These are phyloP conservation scores for Penicillium olsonii DNA, from an alignment of 2,329 filamentous ascomycete genomes.

Conservation along the genomic window DNA sequence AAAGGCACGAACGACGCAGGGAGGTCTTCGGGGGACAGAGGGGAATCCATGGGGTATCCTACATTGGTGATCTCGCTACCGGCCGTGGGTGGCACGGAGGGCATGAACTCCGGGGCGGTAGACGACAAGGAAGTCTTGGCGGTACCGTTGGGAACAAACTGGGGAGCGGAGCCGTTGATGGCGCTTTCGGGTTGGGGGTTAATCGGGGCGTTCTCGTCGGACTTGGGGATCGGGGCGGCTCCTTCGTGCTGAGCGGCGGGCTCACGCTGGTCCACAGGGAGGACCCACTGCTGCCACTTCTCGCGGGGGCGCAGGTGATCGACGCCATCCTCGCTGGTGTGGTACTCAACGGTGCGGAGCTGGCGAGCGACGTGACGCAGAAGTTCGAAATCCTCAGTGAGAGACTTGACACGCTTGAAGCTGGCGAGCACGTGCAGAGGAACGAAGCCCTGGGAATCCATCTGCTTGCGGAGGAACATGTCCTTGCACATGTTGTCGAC, in stretches of 20 bases:
- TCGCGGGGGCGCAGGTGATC: constrained; percentile 76
- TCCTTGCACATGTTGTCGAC: constrained; percentile 95
- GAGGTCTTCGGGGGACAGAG: constrained; percentile 51
- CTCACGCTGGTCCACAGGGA: constrained; percentile 71
- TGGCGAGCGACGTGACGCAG: constrained; percentile 74
- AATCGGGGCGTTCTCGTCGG: constrained; percentile 44
- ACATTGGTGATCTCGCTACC: constrained; percentile 41
- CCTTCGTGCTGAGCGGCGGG: constrained; percentile 73
- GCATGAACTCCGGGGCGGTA: constrained; percentile 64
- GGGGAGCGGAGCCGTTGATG: constrained; percentile 32
- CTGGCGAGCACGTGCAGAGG: constrained; percentile 73
- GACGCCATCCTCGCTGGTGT: constrained; percentile 71
- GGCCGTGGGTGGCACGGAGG: constrained; percentile 36
- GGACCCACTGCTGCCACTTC: constrained; percentile 78
- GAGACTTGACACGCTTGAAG: constrained; percentile 81
- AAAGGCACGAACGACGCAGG: constrained; percentile 50
- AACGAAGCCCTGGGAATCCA: constrained; percentile 95
- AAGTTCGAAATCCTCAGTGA: constrained; percentile 71
- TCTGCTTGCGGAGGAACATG: constrained; percentile 79
- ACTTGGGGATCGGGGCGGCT: constrained; percentile 43
- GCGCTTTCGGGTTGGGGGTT: constrained; percentile 31
- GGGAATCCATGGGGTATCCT: constrained; percentile 34
- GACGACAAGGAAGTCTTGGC: constrained; percentile 60
- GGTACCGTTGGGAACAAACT: constrained; percentile 44
- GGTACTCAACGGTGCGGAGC: constrained; percentile 72